Conservation (phyloP, 192 early-diverging fungal genomes). For the Thamnidium elegans region DNA sequence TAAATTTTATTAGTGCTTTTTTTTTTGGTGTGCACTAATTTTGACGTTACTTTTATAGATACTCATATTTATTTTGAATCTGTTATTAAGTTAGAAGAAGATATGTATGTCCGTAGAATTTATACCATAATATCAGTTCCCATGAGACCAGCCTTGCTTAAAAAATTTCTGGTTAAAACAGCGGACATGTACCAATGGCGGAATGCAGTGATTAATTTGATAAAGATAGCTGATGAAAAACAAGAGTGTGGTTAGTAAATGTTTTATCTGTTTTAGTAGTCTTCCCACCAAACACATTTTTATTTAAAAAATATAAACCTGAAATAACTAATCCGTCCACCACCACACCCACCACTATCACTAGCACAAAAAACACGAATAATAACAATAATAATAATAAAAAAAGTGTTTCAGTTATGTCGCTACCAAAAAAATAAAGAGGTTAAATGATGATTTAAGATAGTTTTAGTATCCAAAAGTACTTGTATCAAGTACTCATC, state of each 20-base stretch:
- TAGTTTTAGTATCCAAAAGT: no score
- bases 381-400: no score
- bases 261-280: neutral
- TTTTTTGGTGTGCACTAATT: neutral
- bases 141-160: neutral
- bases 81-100: conserved; percentile 1
- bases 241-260: no score
- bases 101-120: conserved; percentile 9
- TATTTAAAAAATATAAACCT: neutral
- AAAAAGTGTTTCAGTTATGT: no score
- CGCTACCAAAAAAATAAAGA: no score
- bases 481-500: no score
- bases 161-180: conserved; percentile 13
- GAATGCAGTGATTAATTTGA: conserved; percentile 9
- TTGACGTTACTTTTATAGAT: conserved; percentile 2
- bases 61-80: conserved; percentile 13
- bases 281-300: neutral
- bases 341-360: no score
- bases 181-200: neutral
- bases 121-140: conserved; percentile 2
- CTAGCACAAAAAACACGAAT: no score
- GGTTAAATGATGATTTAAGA: no score
- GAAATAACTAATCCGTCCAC: neutral
- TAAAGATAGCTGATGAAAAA: conserved; percentile 4
- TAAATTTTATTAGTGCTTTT: conserved; percentile 1